phyloP scores from a whole-genome alignment of 2,329 filamentous ascomycete species.

The Colletotrichum caudatum region DNA sequence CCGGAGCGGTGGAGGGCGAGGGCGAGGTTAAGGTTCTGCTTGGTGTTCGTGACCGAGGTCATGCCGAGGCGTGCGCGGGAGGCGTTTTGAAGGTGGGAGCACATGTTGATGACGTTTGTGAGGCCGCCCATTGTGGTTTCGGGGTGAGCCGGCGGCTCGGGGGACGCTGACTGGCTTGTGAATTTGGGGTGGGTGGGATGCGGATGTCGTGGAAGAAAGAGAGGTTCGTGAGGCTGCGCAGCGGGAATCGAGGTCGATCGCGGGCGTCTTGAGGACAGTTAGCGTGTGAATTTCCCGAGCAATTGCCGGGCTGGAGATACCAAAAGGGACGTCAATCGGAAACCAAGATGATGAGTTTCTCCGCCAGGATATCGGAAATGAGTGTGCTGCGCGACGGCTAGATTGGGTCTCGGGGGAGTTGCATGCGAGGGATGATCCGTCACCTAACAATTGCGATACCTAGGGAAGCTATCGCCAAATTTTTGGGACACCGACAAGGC shows the following conservation, averaged over 20 bases:
- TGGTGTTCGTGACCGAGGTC: constrained; percentile 84
- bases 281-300: background rate
- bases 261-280: background rate
- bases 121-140: constrained; percentile 55
- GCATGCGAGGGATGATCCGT: constrained; percentile 20
- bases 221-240: background rate
- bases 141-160: constrained; percentile 7
- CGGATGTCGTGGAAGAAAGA: background rate
- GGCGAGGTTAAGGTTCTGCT: constrained; percentile 81
- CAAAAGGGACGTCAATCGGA: background rate
- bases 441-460: constrained; percentile 18
- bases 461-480: constrained; percentile 41
- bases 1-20: constrained; percentile 85
- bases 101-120: constrained; percentile 80
- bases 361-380: background rate
- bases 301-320: background rate
- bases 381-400: constrained; percentile 21
- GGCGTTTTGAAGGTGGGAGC: constrained; percentile 92
- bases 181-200: too few relatives aligned
- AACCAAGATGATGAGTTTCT: too few relatives aligned
- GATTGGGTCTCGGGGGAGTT: background rate
- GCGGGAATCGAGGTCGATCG: background rate
- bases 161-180: background rate
- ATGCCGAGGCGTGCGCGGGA: constrained; percentile 84
- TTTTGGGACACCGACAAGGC: constrained; percentile 31